Percentiles rank a stretch among this genome's conserved stretches.
These are phyloP conservation scores for Dalbergia cultrata DNA, from an alignment of 306 rosid genomes.

Conservation along the genomic window DNA sequence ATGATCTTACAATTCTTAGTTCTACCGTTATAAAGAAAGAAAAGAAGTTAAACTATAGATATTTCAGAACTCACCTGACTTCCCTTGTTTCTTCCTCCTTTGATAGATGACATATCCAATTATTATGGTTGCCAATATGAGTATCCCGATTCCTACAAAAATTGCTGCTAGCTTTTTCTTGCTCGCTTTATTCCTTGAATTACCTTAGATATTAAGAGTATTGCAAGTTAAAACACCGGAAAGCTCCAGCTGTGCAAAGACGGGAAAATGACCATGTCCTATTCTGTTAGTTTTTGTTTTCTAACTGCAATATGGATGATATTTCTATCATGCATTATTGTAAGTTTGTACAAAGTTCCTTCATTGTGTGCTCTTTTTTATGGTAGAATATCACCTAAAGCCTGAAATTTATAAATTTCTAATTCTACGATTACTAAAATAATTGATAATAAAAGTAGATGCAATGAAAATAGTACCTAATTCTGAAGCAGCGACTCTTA, in stretches of 20 bases:
- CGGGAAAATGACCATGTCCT: background rate
- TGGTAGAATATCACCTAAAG: background rate
- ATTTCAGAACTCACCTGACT: conserved; percentile 32
- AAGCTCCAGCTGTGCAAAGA: background rate
- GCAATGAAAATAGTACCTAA: conserved; percentile 29
- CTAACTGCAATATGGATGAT: background rate
- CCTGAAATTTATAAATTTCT: background rate
- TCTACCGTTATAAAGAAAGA: background rate
- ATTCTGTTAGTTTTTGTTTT: background rate
- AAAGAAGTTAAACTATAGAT: background rate
- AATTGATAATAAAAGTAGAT: background rate
- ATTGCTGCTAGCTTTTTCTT: conserved; percentile 31
- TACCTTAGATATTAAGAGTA: conserved; percentile 28
- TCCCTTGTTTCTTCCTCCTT: conserved; percentile 21
- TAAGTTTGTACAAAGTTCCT: background rate
- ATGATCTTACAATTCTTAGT: background rate
- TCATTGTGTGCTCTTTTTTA: background rate
- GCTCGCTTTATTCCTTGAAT: background rate
- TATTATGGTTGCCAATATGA: conserved; percentile 9
- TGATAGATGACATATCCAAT: conserved; percentile 4
- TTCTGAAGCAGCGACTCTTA: conserved; percentile 40
- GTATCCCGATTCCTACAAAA: conserved; percentile 10
- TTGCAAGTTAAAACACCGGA: background rate
- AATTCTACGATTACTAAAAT: background rate
- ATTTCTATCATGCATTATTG: conserved; percentile 2